Evolutionary conservation across 2,329 filamentous ascomycete species (phyloP), one percentile per base, ranked within the genome.

Genomic region (Ceratocystis eucalypticola): DNA sequence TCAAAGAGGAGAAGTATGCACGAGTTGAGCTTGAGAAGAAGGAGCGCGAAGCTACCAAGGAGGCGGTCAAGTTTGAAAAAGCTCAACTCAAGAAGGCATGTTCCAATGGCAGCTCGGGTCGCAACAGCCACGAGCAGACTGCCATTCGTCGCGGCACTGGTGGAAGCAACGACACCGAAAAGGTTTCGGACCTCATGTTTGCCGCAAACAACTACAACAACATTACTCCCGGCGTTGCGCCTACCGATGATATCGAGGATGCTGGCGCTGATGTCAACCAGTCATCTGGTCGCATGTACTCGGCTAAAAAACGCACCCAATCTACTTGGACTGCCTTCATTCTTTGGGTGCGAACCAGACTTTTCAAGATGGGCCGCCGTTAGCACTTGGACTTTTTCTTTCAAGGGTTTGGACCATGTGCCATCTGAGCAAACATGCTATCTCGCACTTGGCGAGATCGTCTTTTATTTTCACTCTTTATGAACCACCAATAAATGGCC

Each of bases 311-410:
- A 70, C 84, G 81, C 75, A 87, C 84, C 1, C 82, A 82, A 68
- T 78, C 81, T 69, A 79, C 83, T 48, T 87, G 84, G 84, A 84
- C 81, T 6, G 80, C 79, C 25, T 86, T 87, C 70, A 77, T 87
- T 63, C 77, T 87, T 66, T 87, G 84, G 84, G 72, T 87, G 30
- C 77, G 84, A 68, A 87, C 84, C n/a, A 73, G 76, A 65, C 71
- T 78, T 67, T 72, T 78, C 67, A 77, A 76, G 73, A 70, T 77
- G 67, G 75, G 76, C 63, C 73, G 74, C 70, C 75, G 75, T 70
- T 77, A 59, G 55, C 55, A 59, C 15, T 59, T 59, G 55, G 55
- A 59, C 28, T 59, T 59, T 37, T 33, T 59, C 55, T 59, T 33
- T 37, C 55, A 59, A 59, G 28, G 55, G 8, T 59, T 33, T 59